Base-by-base conservation (phyloP, 805 yeast genomes). In the Sugiyamaella americana region DNA sequence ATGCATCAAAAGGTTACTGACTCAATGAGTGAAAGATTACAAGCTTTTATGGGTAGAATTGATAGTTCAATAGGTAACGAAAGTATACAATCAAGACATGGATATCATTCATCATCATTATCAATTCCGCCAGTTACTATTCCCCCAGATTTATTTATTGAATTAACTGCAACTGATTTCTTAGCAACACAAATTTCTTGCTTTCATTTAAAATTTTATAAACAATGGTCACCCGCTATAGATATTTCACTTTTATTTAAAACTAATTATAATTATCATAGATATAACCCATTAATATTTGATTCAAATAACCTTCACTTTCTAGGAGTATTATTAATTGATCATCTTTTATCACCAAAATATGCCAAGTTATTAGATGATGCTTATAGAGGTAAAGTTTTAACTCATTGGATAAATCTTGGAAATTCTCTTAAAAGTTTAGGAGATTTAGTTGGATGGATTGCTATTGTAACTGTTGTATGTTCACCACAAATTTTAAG, bases 381-480 rank as follows among this genome's bases (percentile, higher is more conserved):
- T 16, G 53, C 50, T 5, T 55, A 50, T 37, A 48, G 93, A 49
- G 94, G 94, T 0, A 65, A 75, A 37, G 58, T 88, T 3, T 62
- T 91, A 32, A 79, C 80, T 40, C 82, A 79, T 59, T 91, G 98
- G 98, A 84, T 89, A 37, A 79, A 80, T 50, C 70, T 91, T 38
- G 98, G 96, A 2, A 78, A 83, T 52, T 68, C 71, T 22, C 76
- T 91, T 51, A 93, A 87, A 58, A 77, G 76, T 50, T 68, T 77
- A 24, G 98, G 98, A 42, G 95, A 91, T 61, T 87, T 87, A 89
- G 89, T 88, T 0, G 82, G 93, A 24, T 91, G 97, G 97, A 68
- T 87, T 20, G 95, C 96, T 0, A 79, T 91, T 54, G 87, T 96
- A 1, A 80, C 93, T 0, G 73, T 84, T 1, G 73, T 89, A 1